Conservation (phyloP, 352 stramenopile genomes). For the Phytophthora idaei region DNA sequence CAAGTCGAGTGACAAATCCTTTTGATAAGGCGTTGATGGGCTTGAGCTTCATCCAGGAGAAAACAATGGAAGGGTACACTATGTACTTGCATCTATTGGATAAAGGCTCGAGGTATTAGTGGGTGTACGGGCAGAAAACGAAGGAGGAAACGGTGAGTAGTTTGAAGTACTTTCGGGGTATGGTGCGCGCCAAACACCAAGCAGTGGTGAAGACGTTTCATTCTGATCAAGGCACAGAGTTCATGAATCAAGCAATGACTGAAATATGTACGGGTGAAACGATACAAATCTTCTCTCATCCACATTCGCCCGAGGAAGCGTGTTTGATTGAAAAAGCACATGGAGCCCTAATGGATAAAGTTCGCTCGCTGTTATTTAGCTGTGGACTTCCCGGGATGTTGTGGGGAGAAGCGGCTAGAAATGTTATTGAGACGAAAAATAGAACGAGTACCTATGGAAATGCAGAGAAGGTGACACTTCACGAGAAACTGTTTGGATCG, state of each 20-base stretch:
- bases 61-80: not conserved
- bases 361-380: not conserved
- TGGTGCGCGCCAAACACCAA: conserved; percentile 1
- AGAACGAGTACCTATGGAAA: conserved; percentile 13
- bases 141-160: conserved; percentile 19
- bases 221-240: conserved; percentile 19
- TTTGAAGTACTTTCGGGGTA: not conserved
- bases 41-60: conserved; percentile 4
- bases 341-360: not conserved
- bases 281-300: not conserved
- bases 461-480: conserved; percentile 7
- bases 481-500: conserved; percentile 15
- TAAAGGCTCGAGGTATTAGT: conserved; percentile 16
- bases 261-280: not conserved
- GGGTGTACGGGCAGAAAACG: conserved; percentile 8
- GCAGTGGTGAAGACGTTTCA: conserved; percentile 5
- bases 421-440: conserved; percentile 9
- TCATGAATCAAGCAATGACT: not conserved
- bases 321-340: conserved; percentile 11
- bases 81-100: conserved; percentile 19
- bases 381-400: conserved; percentile 1
- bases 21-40: conserved; percentile 13
- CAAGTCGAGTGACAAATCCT: not conserved
- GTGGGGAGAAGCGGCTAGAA: conserved; percentile 2
- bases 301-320: not conserved